A percentile compares a stretch with the other conserved stretches of the same genome.
Evolutionary conservation across 495 filamentous ascomycete species (phyloP).

Genomic region (Aspergillus saccharolyticus): DNA sequence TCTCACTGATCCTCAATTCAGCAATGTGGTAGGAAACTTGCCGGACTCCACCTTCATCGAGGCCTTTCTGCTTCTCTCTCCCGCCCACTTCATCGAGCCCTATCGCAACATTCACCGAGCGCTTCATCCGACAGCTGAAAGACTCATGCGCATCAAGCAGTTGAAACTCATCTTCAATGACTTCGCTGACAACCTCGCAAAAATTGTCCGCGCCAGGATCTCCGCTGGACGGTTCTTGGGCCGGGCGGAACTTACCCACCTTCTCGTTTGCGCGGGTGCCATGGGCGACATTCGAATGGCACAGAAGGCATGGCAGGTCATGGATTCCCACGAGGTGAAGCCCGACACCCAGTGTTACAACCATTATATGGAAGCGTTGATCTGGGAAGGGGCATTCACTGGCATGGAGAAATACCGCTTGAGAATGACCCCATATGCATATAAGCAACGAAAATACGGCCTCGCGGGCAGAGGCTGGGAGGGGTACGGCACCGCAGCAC

Average conservation of each 20-base stretch:
- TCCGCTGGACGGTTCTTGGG: slow-evolving; percentile 24
- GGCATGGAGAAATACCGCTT: slow-evolving; percentile 35
- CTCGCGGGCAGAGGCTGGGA: slow-evolving; percentile 20
- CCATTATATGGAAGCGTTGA: slow-evolving; percentile 44
- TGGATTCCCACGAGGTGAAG: slow-evolving; percentile 32
- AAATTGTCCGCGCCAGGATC: slow-evolving; percentile 34
- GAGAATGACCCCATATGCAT: slow-evolving; percentile 36
- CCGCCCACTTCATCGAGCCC: slow-evolving; percentile 40
- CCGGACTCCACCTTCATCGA: slow-evolving; percentile 33
- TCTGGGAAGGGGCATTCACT: slow-evolving; percentile 37
- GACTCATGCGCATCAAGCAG: slow-evolving; percentile 21
- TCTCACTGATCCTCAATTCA: slow-evolving; percentile 30
- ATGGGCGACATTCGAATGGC: slow-evolving; percentile 43
- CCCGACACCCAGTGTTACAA: slow-evolving; percentile 56
- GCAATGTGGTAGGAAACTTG: slow-evolving; percentile 28
- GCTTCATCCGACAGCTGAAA: slow-evolving; percentile 39
- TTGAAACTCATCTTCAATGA: slow-evolving; percentile 32
- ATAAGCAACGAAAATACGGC: slow-evolving; percentile 23
- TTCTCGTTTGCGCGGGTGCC: slow-evolving; percentile 50
- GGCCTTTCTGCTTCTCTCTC: slow-evolving; percentile 35
- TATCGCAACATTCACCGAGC: slow-evolving; percentile 46
- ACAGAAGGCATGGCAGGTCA: slow-evolving; percentile 47
- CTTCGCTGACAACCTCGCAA: slow-evolving; percentile 34
- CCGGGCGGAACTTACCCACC: slow-evolving; percentile 49
- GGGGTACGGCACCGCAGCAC: slow-evolving; percentile 28